Evolutionary conservation across 108 stramenopile species (phyloP), one percentile per base, ranked within the genome.

Genomic region (Licmophora abbreviata): DNA sequence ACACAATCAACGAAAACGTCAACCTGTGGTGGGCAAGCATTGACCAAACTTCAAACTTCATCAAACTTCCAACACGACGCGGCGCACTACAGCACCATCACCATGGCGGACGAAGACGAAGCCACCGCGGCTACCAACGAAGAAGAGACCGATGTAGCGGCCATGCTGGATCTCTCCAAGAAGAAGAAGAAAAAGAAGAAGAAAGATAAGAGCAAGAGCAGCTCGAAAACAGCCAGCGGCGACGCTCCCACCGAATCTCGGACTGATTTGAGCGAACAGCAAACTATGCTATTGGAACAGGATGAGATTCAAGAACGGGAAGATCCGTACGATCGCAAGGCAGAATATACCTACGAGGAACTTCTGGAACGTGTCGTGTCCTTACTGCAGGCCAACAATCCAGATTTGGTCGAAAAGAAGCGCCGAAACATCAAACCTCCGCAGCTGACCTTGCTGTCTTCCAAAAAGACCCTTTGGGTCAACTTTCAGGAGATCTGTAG

Each of bases 401-500:
- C 97, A 6, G 95, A 95, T 42, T 65, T 97, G 44, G 73, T 93
- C 25, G 95, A 99, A 64, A 97, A 96, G 92, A 95, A 93, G 64
- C 82, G 95, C n/a, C 80, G 84, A 38, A 93, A 81, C 52, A 91
- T 99, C 80, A 95, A 95, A 58, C 97, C 97, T 26, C 97, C 96
- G 23, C 96, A 99, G 67, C 64, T 99, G 34, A 92, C 91, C 51
- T 66, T 95, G 42, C 62, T 98, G 20, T 89, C 88, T 31, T 85
- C 88, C 51, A 94, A 92, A 64, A 95, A 95, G 88, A 97, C 96
- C 6, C 76, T 95, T 29, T 99, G 97, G 97, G 84, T 95, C 26
- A 99, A 99, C 85, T 99, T 95, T 59, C 94, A 95, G 56, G 99
- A 97, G 63, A 98, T 98, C 59, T 97, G 97, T 63, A 76, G 83